Conservation (phyloP, 2,329 filamentous ascomycete genomes). For the Pyrenochaeta sp. region DNA sequence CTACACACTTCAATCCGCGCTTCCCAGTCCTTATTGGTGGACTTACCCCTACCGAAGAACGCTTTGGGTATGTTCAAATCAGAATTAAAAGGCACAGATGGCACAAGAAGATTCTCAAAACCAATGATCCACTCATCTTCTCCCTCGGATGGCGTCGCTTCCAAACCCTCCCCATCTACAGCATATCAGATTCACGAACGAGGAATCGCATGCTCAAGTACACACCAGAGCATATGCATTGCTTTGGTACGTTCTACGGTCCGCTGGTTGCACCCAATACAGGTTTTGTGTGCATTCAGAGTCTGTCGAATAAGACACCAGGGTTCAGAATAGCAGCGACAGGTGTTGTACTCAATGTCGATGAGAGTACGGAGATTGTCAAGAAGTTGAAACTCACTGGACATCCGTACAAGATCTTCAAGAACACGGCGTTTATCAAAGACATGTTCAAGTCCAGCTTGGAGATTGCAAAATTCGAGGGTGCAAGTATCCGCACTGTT, state of each 20-base stretch:
- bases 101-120: conserved; percentile 99
- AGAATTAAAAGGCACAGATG: conserved; percentile 97
- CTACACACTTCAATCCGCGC: conserved; percentile 79
- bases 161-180: conserved; percentile 91
- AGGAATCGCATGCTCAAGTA: conserved; percentile 99
- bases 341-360: conserved; percentile 90
- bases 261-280: conserved; percentile 95
- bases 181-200: conserved; percentile 90
- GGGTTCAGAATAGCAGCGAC: conserved; percentile 96
- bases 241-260: conserved; percentile 94
- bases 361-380: conserved; percentile 96
- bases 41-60: conserved; percentile 90
- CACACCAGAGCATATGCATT: conserved; percentile 99
- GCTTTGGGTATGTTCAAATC: conserved; percentile 94
- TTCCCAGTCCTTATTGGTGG: conserved; percentile 90
- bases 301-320: conserved; percentile 81
- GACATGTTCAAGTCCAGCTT: conserved; percentile 96
- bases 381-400: conserved; percentile 99
- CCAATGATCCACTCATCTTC: conserved; percentile 96
- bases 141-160: conserved; percentile 96
- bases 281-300: conserved; percentile 93
- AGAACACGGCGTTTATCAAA: conserved; percentile 98
- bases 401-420: conserved; percentile 95
- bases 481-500: conserved; percentile 93
- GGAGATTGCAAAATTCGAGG: conserved; percentile 98